These are phyloP conservation scores for Tremella mesenterica DNA, from an alignment of 768 basidiomycete genomes.

Conservation along the genomic window DNA sequence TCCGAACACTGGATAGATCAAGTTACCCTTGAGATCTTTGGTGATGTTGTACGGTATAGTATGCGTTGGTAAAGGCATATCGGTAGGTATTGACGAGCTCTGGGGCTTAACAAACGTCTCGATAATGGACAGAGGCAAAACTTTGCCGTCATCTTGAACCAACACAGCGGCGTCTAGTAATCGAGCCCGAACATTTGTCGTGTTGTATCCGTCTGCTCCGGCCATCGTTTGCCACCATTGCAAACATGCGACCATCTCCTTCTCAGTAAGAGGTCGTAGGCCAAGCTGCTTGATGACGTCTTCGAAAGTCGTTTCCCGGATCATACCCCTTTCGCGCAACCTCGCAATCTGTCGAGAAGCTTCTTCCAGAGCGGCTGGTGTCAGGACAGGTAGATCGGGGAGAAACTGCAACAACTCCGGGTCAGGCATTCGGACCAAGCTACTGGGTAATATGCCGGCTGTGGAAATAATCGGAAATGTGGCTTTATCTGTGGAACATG, in stretches of 20 bases:
- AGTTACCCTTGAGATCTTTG: slow-evolving; percentile 43
- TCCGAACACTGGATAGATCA: slow-evolving; percentile 51
- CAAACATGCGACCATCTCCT: slow-evolving; percentile 71
- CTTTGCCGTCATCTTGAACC: slow-evolving; percentile 46
- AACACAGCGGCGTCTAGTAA: slow-evolving; percentile 67
- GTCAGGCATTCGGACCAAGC: slow-evolving; percentile 66
- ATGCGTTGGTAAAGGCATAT: slow-evolving; percentile 66
- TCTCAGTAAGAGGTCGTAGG: slow-evolving; percentile 58
- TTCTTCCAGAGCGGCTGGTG: slow-evolving; percentile 53
- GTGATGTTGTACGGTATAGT: slow-evolving; percentile 63
- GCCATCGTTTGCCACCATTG: slow-evolving; percentile 69
- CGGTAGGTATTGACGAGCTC: slow-evolving; percentile 56
- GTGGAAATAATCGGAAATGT: slow-evolving; percentile 67
- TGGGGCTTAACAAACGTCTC: slow-evolving; percentile 63
- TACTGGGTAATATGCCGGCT: slow-evolving; percentile 59
- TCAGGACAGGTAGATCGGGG: slow-evolving; percentile 65
- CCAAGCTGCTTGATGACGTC: slow-evolving; percentile 76
- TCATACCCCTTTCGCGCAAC: slow-evolving; percentile 56
- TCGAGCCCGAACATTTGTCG: slow-evolving; percentile 49
- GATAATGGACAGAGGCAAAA: slow-evolving; percentile 63
- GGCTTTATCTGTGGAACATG: slow-evolving; percentile 49
- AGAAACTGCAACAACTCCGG: slow-evolving; percentile 64
- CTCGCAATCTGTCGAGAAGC: slow-evolving; percentile 57
- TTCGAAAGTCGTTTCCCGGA: slow-evolving; percentile 65
- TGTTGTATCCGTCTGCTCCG: slow-evolving; percentile 42